Conservation (phyloP, 306 rosid species). For the Trichosanthes cucumerina region DNA sequence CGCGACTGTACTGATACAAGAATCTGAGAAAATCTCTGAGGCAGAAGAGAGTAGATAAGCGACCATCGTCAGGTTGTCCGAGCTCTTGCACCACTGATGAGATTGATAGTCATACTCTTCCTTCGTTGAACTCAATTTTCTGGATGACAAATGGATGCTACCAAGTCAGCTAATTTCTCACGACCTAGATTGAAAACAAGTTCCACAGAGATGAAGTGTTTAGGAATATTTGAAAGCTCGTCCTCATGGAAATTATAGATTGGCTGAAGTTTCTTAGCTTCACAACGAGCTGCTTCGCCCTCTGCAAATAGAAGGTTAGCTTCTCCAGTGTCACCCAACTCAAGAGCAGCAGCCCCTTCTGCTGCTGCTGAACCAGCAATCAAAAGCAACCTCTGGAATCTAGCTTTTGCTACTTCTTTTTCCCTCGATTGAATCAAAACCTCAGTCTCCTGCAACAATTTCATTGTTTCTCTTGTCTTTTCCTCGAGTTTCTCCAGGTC, state of each 20-base stretch:
- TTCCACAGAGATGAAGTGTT: constrained; percentile 59
- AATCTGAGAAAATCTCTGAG: neutral
- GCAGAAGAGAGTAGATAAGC: neutral
- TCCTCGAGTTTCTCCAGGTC: constrained; percentile 63
- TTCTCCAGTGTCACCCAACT: constrained; percentile 64
- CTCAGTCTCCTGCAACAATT: constrained; percentile 54
- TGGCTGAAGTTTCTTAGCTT: constrained; percentile 53
- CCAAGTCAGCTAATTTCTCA: constrained; percentile 62
- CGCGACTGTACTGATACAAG: neutral
- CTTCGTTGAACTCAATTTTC: neutral
- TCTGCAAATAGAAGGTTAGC: constrained; percentile 64
- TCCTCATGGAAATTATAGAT: constrained; percentile 39
- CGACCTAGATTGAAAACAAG: constrained; percentile 50
- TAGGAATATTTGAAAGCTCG: constrained; percentile 32
- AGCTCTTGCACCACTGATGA: neutral
- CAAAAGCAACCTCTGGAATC: constrained; percentile 57
- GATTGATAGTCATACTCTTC: neutral
- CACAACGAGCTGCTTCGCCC: constrained; percentile 66
- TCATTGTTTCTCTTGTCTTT: constrained; percentile 41
- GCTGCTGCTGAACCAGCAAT: constrained; percentile 55
- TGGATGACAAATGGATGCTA: constrained; percentile 16
- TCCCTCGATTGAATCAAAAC: constrained; percentile 46
- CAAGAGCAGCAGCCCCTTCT: constrained; percentile 53
- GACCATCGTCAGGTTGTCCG: neutral
- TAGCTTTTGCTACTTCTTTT: constrained; percentile 63